Conservation (phyloP, 768 basidiomycete genomes). For the Termitomyces sp. region DNA sequence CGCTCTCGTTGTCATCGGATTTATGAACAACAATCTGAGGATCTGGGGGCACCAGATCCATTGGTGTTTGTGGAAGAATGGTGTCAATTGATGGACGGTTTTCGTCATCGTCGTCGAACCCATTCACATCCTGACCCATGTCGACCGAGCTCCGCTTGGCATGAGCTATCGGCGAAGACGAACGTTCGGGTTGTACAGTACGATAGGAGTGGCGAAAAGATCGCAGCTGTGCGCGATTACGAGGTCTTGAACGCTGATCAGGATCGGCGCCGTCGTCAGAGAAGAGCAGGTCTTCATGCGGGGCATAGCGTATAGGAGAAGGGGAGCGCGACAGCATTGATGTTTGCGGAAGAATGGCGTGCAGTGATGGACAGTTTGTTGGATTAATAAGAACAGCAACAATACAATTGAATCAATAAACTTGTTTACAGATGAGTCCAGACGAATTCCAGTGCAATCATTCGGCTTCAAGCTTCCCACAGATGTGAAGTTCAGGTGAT, state of each 20-base stretch:
- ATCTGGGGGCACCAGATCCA: not conserved
- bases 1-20: not conserved
- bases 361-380: not conserved
- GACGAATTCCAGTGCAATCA: not conserved
- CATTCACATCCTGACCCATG: not conserved
- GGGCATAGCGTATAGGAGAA: slow-evolving; percentile 34
- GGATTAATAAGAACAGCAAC: not conserved
- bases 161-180: slow-evolving; percentile 23
- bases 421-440: not conserved
- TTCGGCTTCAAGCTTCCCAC: not conserved
- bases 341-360: no score
- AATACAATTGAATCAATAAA: not conserved
- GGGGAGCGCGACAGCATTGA: slow-evolving; percentile 22
- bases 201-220: slow-evolving; percentile 13
- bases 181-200: slow-evolving; percentile 1
- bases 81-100: not conserved
- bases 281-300: slow-evolving; percentile 21
- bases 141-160: slow-evolving; percentile 19
- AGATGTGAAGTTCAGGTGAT: not conserved
- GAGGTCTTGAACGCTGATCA: not conserved
- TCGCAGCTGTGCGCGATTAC: slow-evolving; percentile 12
- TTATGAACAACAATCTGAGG: not conserved
- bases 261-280: slow-evolving; percentile 2
- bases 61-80: not conserved
- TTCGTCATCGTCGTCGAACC: not conserved